A percentile compares a stretch with the other conserved stretches of the same genome.
These are phyloP conservation scores for Hygrophila difformis DNA, from an alignment of 257 asterid species.

Conservation along the genomic window DNA sequence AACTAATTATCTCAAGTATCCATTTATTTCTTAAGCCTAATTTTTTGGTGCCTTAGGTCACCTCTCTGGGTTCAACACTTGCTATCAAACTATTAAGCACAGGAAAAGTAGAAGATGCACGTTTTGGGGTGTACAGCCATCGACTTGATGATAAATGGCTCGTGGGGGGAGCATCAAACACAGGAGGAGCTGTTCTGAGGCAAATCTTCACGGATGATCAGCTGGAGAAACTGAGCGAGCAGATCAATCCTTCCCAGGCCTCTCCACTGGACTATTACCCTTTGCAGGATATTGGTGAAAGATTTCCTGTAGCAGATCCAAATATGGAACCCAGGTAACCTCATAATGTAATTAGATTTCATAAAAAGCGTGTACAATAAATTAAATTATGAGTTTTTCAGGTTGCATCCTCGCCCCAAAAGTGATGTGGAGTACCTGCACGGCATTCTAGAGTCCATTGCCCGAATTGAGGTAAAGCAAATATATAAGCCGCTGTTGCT, in stretches of 20 bases:
- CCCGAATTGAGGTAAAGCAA: conserved; percentile 72
- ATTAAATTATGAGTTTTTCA: conserved; percentile 25
- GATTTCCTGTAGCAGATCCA: conserved; percentile 82
- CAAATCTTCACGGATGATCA: conserved; percentile 68
- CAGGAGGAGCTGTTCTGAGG: conserved; percentile 94
- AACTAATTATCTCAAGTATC: background rate
- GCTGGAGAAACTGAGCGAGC: conserved; percentile 54
- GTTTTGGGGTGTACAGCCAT: conserved; percentile 90
- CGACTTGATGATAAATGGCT: conserved; percentile 95
- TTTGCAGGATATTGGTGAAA: conserved; percentile 61
- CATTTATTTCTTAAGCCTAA: no score
- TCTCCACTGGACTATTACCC: conserved; percentile 85
- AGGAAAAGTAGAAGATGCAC: conserved; percentile 76
- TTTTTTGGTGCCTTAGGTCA: no score
- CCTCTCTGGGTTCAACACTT: conserved; percentile 91
- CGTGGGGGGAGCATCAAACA: conserved; percentile 96
- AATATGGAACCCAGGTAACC: conserved; percentile 72
- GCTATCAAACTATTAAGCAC: conserved; percentile 92
- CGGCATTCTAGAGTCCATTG: conserved; percentile 86
- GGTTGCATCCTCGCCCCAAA: conserved; percentile 83
- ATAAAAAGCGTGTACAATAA: no score
- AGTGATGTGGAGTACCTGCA: conserved; percentile 70
- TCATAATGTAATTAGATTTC: background rate
- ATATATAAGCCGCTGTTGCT: background rate
- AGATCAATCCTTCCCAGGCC: conserved; percentile 53